Conservation (phyloP, 169 alveolate genomes). For the Cryptosporidium bovis region DNA sequence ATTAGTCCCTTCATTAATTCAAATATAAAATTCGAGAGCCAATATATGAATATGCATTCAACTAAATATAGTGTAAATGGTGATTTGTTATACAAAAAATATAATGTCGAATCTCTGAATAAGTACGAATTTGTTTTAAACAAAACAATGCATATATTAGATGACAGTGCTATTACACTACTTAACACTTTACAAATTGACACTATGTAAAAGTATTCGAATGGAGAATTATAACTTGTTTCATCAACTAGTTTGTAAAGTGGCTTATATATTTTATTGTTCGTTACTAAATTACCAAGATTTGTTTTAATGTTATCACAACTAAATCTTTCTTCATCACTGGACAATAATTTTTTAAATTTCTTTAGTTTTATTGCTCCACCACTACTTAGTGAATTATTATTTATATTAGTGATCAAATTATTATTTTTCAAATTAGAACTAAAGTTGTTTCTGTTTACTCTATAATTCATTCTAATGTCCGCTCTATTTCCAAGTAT, state of each 20-base stretch:
- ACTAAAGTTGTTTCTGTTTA: background rate
- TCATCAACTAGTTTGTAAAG: conserved; percentile 47
- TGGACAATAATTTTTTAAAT: conserved; percentile 25
- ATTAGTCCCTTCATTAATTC: conserved; percentile 60
- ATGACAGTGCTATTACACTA: conserved; percentile 45
- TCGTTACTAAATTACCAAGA: conserved; percentile 36
- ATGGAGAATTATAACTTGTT: conserved; percentile 60
- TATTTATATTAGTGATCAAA: too few species aligned
- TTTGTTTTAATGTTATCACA: conserved; percentile 55
- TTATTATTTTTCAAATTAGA: too few species aligned
- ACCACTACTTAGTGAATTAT: background rate
- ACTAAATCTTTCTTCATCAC: conserved; percentile 31
- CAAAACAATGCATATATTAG: conserved; percentile 44
- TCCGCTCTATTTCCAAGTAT: too few species aligned
- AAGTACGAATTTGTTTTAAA: conserved; percentile 50
- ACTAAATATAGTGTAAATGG: conserved; percentile 33
- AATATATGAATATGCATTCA: conserved; percentile 38
- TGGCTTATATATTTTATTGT: conserved; percentile 46
- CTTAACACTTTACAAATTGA: conserved; percentile 38
- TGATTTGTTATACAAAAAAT: conserved; percentile 39
- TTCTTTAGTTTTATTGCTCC: background rate
- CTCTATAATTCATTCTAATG: background rate
- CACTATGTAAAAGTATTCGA: conserved; percentile 45
- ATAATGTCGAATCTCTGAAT: conserved; percentile 63
- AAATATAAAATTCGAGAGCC: conserved; percentile 52